Base-by-base conservation (phyloP, 495 filamentous ascomycete species). In the Clavariopsis aquatica region DNA sequence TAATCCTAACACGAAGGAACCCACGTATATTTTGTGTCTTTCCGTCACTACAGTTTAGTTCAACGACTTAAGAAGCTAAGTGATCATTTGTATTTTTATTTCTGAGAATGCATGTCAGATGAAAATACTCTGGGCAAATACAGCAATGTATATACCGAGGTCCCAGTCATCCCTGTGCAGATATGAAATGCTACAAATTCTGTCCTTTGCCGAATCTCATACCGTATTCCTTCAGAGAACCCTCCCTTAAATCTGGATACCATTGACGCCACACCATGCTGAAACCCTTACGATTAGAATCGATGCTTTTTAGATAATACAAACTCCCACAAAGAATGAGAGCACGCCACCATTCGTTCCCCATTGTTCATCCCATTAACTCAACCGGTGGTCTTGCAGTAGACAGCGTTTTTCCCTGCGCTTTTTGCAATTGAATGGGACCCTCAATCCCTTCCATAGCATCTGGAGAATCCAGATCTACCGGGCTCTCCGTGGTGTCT, bases 371-470 rank as follows among this genome's bases (percentile, higher is more conserved):
- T 13, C 10, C 1, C 91, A 97, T 96, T 75, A 98, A 76, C 78
- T 98, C 94, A 1, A 98, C 86, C 0, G 94, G 94, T 15, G 94
- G 94, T 52, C 93, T 81, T 4, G 86, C 68, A 1, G 94, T 98
- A 74, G 96, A 90, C 53, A 84, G 79, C 68, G 86, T 79, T 52
- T 59, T 68, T 23, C 65, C 65, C 29, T 68, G 69, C 2, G 64
- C 68, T 52, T 62, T 70, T 20, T 63, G 41, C 49, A 60, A 53
- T 41, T 64, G 45, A 31, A 71, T 65, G 85, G 83, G 74, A 74
- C 83, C 49, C 75, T 57, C 64, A 75, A 76, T 66, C 70, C 77
- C 56, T 78, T 82, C 57, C 70, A 73, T 70, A 23, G 7, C 43
- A 41, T 68, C 68, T 36, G 64, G 10, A 31, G 72, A 69, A 19